These are phyloP conservation scores for Wallacemonas sp. DNA, from an alignment of 208 protist genomes.

Conservation along the genomic window DNA sequence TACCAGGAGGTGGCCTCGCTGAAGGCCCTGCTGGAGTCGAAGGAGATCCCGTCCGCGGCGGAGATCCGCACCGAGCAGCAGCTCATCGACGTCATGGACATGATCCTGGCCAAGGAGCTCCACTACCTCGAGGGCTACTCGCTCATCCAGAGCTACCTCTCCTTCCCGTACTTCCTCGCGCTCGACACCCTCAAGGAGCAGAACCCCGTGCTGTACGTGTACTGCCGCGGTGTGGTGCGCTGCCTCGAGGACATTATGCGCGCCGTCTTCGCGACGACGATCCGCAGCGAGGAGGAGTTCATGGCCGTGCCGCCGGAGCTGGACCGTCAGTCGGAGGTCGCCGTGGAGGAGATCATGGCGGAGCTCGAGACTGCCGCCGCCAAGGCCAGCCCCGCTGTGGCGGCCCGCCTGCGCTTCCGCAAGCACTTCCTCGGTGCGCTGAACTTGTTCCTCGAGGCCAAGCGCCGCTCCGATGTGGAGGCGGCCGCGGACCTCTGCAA, in stretches of 20 bases:
- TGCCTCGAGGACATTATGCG: constrained; percentile 56
- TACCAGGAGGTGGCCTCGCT: constrained; percentile 58
- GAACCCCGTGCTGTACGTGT: constrained; percentile 58
- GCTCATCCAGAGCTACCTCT: constrained; percentile 64
- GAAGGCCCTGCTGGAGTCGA: constrained; percentile 36
- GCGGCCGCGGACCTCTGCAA: constrained; percentile 47
- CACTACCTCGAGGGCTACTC: constrained; percentile 71
- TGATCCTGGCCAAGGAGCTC: constrained; percentile 70
- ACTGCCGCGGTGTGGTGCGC: constrained; percentile 75
- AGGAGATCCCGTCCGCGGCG: constrained; percentile 54
- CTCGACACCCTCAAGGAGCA: constrained; percentile 64
- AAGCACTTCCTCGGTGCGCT: constrained; percentile 61
- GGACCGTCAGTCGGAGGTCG: constrained; percentile 44
- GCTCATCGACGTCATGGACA: constrained; percentile 79
- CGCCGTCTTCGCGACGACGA: constrained; percentile 67
- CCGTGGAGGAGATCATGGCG: constrained; percentile 60
- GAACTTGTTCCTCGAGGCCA: constrained; percentile 47
- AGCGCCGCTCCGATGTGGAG: constrained; percentile 52
- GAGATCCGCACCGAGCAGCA: constrained; percentile 35
- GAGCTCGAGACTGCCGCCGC: constrained; percentile 62
- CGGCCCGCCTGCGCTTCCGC: constrained; percentile 69
- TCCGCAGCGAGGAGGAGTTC: constrained; percentile 88
- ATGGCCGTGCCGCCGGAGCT: constrained; percentile 59
- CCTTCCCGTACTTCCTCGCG: constrained; percentile 78
- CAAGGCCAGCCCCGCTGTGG: constrained; percentile 33